Evolutionary conservation across 1,139 yeast genomes (phyloP), one percentile per base, ranked within the genome.

Genomic region (Blastobotrys persicus): DNA sequence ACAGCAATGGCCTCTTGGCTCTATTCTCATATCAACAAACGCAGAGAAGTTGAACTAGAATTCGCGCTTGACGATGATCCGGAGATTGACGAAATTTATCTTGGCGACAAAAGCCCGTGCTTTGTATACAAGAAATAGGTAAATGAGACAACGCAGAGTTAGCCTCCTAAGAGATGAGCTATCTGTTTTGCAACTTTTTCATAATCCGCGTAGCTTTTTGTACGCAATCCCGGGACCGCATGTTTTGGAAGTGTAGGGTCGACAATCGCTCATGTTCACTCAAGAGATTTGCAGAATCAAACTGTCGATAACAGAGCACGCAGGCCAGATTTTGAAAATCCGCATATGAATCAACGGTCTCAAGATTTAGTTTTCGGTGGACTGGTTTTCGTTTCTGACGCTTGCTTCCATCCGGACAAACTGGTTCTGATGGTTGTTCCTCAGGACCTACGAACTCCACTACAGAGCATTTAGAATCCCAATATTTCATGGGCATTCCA

Each of bases 41-140:
- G 11, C 33, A 14, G 46, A 23, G 41, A 37, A 19, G 28, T 37
- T 5, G n/a, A 19, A 9, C 28, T 37, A 14, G 41, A 37, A 19
- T 37, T 9, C 12, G 41, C 4, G n/a, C 4, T 17, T 19, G 43
- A 31, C n/a, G 12, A 31, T 23, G 20, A 28, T 31, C 17, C 13
- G 12, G 31, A 33, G 2, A 37, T 18, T 6, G 38, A 40, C 4
- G 38, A 43, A 50, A 37, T 20, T 5, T 9, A 18, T 6, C 31
- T 33, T 2, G 53, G 51, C 14, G 53, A 47, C 32, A 42, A 39
- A 31, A 50, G 44, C 26, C 51, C 51, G 2, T 50, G 34, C 37
- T 51, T 48, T 46, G 49, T 47, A 42, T 52, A 47, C 40, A 45
- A 45, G 11, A 47, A 47, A 23, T 49, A 45, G 37, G 19, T n/a